Evolutionary conservation across 768 basidiomycete genomes (phyloP), one percentile per base, ranked within the genome.

Genomic region (Russula sp.): DNA sequence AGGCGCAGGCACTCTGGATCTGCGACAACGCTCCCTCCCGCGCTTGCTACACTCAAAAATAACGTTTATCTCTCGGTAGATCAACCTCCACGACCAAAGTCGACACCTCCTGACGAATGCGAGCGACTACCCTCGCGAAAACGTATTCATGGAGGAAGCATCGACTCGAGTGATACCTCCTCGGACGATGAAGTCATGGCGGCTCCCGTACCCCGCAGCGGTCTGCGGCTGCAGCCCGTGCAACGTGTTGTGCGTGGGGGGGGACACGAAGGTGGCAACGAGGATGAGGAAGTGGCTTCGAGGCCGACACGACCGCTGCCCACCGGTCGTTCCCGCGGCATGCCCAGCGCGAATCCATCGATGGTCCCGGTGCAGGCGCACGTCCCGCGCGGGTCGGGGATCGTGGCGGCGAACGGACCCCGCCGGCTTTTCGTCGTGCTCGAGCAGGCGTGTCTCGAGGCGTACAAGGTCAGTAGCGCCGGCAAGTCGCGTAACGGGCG

Each of bases 401-500:
- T 77, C 10, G 76, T 80, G n/a, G 76, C 77, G 10, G 76, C 80
- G 0, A 67, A 67, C 0, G 74, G 77, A 2, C 81, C 83, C 58
- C 80, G 94, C 32, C 77, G 88, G 54, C 78, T 99, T 18, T 97
- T 88, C 65, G 95, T 99, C 52, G 81, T 99, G 10, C 77, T 99
- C 47, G 90, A 92, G 71, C 88, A 95, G 70, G 96, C 97, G 0
- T 99, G 97, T 71, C 78, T 99, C 56, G 96, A 98, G 77, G 91
- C 93, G 3, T 98, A 98, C 77, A 83, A 90, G 62, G 82, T 97
- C 64, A 85, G 86, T 48, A 79, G 83, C 48, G 80, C 82, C 29
- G 75, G 69, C 20, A 79, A 83, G 50, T 77, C 81, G 56, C 81
- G 81, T 50, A 75, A 73, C 60, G 77, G 72, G 67, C 81, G 79